Base-by-base conservation (phyloP, 2,329 filamentous ascomycete species). In the Corinectria fuckeliana region DNA sequence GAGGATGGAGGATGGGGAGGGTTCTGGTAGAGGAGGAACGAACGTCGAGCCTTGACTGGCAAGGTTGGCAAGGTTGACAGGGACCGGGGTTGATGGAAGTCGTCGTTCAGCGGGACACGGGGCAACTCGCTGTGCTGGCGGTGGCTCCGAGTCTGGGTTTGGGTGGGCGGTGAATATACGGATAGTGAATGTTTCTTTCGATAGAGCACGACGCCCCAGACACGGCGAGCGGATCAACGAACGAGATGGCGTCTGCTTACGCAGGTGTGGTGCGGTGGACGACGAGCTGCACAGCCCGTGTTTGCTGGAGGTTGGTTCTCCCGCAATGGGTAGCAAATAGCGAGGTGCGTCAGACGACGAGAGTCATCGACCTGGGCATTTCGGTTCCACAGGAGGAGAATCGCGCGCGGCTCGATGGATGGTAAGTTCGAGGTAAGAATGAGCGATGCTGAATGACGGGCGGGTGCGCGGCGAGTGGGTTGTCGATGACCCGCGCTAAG, bases 291-390 rank as follows among this genome's bases (percentile, higher is more conserved):
- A 56, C 50, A 61, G 58, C 56, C 59, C 55, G 58, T 57, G 47
- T 67, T 41, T 65, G 56, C 58, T 56, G 54, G 60, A 25, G 60
- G 55, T 66, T 63, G 66, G 56, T 50, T 68, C 66, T 66, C 64
- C 66, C 66, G 56, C 59, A 58, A 63, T 57, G 58, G 60, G 48
- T 57, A 58, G 58, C 30, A 60, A 61, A 55, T 55, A 57, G 26
- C 54, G 66, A 62, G 63, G 60, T 54, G 58, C 67, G 67, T 70
- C 68, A 70, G 66, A 69, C 61, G 65, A 69, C 68, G 66, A 64
- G 58, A 60, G 60, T 68, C 63, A 58, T 61, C 65, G 52, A 64
- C 59, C 60, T 61, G 62, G 50, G 66, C 68, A 70, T 70, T 63
- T 70, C 68, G 68, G 49, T 61, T 62, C 34, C 42, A 50, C 36